Conservation (phyloP, 148 eudicot genomes). For the Heliosperma pusillum region DNA sequence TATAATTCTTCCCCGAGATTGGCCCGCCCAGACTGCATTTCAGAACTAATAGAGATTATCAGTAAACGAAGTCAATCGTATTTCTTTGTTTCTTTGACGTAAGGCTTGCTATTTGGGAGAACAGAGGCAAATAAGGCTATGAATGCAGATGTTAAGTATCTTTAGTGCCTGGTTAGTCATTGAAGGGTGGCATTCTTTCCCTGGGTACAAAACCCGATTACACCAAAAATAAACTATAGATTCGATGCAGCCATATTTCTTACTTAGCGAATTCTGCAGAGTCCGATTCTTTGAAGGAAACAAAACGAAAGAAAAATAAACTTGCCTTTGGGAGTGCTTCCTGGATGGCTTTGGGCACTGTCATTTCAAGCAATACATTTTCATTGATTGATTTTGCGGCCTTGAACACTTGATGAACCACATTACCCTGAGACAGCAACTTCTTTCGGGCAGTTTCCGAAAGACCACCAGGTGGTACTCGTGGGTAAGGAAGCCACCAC, state of each 20-base stretch:
- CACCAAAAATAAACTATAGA: too few species aligned
- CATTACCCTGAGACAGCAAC: constrained; percentile 68
- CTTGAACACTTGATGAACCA: constrained; percentile 83
- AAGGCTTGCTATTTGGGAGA: neutral
- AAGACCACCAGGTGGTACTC: constrained; percentile 73
- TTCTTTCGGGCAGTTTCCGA: constrained; percentile 68
- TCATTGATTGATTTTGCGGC: constrained; percentile 91
- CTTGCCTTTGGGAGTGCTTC: constrained; percentile 83
- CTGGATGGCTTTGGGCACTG: constrained; percentile 53
- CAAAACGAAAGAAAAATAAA: neutral
- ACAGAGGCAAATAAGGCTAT: neutral
- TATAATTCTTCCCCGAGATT: constrained; percentile 75
- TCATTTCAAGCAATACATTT: constrained; percentile 68
- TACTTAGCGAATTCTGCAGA: too few species aligned
- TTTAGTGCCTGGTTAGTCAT: too few species aligned
- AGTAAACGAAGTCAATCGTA: neutral
- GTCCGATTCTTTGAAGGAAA: neutral
- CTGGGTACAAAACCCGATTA: too few species aligned
- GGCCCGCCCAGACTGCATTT: constrained; percentile 68
- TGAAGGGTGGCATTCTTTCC: too few species aligned
- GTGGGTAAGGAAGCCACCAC: constrained; percentile 97
- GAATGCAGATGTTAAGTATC: too few species aligned
- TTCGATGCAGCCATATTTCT: too few species aligned
- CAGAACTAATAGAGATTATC: neutral
- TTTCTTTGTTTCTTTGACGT: neutral